Conservation (phyloP, 2,329 filamentous ascomycete species). For the Fusarium liriodendri region DNA sequence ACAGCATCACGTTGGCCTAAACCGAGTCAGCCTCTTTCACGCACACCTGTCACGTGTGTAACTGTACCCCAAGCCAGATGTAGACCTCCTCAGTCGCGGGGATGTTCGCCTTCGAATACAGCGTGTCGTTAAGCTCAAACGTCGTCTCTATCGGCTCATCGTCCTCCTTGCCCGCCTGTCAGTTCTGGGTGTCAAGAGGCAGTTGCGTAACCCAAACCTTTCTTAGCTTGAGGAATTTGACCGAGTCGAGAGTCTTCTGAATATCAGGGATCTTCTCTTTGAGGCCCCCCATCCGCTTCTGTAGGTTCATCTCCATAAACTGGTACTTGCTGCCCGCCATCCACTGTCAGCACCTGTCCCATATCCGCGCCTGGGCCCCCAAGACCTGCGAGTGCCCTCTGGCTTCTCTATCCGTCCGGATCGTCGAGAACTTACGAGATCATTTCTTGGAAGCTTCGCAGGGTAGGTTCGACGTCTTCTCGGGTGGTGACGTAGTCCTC, state of each 20-base stretch:
- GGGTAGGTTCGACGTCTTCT: slow-evolving; percentile 81
- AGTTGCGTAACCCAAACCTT: slow-evolving; percentile 61
- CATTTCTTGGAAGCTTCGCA: slow-evolving; percentile 92
- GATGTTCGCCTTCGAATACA: slow-evolving; percentile 89
- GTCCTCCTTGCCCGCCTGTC: slow-evolving; percentile 53
- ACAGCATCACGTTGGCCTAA: slow-evolving; percentile 95
- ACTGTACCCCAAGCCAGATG: slow-evolving; percentile 88
- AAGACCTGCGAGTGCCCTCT: slow-evolving; percentile 18
- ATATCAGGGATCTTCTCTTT: slow-evolving; percentile 98
- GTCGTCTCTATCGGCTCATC: slow-evolving; percentile 86
- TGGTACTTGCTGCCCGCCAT: slow-evolving; percentile 85
- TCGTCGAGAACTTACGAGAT: slow-evolving; percentile 74
- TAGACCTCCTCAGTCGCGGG: slow-evolving; percentile 91
- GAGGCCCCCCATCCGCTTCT: slow-evolving; percentile 82
- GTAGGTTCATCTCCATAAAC: slow-evolving; percentile 97
- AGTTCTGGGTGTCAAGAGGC: slow-evolving; percentile 17
- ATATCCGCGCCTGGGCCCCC: not conserved
- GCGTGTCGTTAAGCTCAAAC: slow-evolving; percentile 96
- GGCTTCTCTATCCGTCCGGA: slow-evolving; percentile 13
- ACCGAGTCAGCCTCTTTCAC: slow-evolving; percentile 38
- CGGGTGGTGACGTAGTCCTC: slow-evolving; percentile 87
- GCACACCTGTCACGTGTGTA: not conserved
- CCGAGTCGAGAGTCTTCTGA: slow-evolving; percentile 92
- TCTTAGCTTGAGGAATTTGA: slow-evolving; percentile 83
- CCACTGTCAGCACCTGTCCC: slow-evolving; percentile 31